phyloP scores from a whole-genome alignment of 306 rosid genomes.

The Medicago lupulina region DNA sequence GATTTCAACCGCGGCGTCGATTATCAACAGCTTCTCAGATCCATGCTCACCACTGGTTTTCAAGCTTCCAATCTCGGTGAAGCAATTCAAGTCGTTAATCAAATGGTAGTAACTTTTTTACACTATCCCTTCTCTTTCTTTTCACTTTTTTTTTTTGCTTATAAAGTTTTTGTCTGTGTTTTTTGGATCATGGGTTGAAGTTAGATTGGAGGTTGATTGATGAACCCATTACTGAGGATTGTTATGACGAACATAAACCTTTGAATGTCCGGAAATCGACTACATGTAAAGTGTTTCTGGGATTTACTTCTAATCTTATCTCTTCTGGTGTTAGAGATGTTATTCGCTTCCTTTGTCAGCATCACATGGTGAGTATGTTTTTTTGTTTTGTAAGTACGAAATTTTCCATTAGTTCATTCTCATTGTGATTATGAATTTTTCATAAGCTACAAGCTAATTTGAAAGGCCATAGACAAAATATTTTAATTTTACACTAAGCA shows the following conservation, averaged over 20 bases:
- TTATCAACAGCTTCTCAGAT: slow-evolving; percentile 64
- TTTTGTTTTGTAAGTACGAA: background rate
- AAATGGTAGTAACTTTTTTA: slow-evolving; percentile 64
- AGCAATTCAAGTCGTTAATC: slow-evolving; percentile 72
- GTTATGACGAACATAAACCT: slow-evolving; percentile 55
- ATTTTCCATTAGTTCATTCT: background rate
- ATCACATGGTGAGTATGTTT: slow-evolving; percentile 68
- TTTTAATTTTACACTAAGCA: too few relatives aligned
- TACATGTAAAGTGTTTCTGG: slow-evolving; percentile 82
- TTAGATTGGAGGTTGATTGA: slow-evolving; percentile 89
- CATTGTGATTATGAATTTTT: background rate
- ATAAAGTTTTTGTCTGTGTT: slow-evolving; percentile 2
- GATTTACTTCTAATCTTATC: slow-evolving; percentile 92
- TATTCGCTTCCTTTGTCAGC: slow-evolving; percentile 83
- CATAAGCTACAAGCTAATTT: too few relatives aligned
- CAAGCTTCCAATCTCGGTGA: slow-evolving; percentile 92
- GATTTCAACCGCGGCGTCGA: slow-evolving; percentile 79
- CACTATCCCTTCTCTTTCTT: background rate
- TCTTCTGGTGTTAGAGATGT: slow-evolving; percentile 93
- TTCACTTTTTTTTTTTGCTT: background rate
- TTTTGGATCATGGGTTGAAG: slow-evolving; percentile 55
- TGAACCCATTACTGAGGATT: slow-evolving; percentile 64
- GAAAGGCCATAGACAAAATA: background rate
- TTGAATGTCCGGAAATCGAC: slow-evolving; percentile 46
- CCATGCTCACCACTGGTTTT: slow-evolving; percentile 78